Evolutionary conservation across 768 basidiomycete genomes (phyloP).

Genomic region (Amanita muscaria): DNA sequence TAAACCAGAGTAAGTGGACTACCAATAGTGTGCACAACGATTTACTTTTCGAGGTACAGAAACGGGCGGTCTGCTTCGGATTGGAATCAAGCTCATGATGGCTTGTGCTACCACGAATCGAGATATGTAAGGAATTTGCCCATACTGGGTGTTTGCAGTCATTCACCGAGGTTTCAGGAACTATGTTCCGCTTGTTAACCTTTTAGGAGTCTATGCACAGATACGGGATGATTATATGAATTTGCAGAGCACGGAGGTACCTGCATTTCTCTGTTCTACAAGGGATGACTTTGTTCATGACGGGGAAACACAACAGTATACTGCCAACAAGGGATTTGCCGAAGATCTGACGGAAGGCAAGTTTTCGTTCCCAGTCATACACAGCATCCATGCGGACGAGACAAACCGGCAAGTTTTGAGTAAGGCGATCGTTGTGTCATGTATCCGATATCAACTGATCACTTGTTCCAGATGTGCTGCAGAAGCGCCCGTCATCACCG

Average conservation of each 20-base stretch:
- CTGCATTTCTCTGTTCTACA: slow-evolving; percentile 9
- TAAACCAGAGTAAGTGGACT: slow-evolving; percentile 70
- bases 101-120: slow-evolving; percentile 62
- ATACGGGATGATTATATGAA: slow-evolving; percentile 99
- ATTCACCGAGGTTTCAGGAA: slow-evolving; percentile 39
- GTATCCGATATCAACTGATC: background rate
- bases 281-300: background rate
- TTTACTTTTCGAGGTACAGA: slow-evolving; percentile 41
- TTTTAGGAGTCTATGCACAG: slow-evolving; percentile 92
- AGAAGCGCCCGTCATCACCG: slow-evolving; percentile 76
- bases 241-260: slow-evolving; percentile 75
- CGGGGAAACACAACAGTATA: slow-evolving; percentile 54
- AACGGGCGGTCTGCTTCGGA: slow-evolving; percentile 87
- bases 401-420: slow-evolving; percentile 79
- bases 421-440: slow-evolving; percentile 32
- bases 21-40: background rate
- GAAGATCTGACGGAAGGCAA: slow-evolving; percentile 96
- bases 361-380: slow-evolving; percentile 94
- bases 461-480: slow-evolving; percentile 61
- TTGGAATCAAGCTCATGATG: slow-evolving; percentile 97
- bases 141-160: background rate
- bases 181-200: slow-evolving; percentile 87
- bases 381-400: slow-evolving; percentile 72
- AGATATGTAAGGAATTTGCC: slow-evolving; percentile 36
- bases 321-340: slow-evolving; percentile 77